Base-by-base conservation (phyloP, 371 early-diverging fungal genomes). In the Mortierella sp. region DNA sequence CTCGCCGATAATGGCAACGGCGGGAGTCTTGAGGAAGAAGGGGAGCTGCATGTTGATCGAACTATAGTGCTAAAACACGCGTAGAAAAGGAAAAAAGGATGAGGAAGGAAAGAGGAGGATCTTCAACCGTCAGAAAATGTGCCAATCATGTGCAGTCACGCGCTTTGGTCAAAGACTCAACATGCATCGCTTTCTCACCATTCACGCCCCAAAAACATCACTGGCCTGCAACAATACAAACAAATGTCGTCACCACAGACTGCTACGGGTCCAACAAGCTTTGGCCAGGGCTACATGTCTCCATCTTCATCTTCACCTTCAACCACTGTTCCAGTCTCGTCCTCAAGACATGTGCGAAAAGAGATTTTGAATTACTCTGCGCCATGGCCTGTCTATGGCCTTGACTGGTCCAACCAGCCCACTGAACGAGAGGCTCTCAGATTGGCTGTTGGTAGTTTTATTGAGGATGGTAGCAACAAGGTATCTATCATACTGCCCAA, bases 321-420 rank as follows among this genome's bases (percentile, higher is more conserved):
- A 3, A 13, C 67, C 5, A 55, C 70, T 19, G 58, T 45, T 9
- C 58, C 67, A 3, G 32, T 62, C 5, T 72, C 82, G 21, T 41
- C 65, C 7, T 32, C 81, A 28, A 63, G 81, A 10, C 75, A 80
- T 63, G 63, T 82, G 6, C 72, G 87, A 43, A 94, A 94, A 73
- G 95, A 96, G 79, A 92, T 95, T 45, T 94, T 94, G 77, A 90
- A 90, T 62, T 96, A 95, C 85, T 88, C 88, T 63, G 94, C 97
- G 8, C 93, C 95, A 21, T 96, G 94, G 92, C 91, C 92, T 1
- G 92, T 95, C 19, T 96, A 96, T 82, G 93, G 92, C n/a, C 86
- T 96, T 45, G 91, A 94, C 76, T 97, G 97, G 97, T 92, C 88
- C 24, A 91, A 92, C 70, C 86, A 86, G 36, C 88, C 88, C 9